A percentile compares a stretch with the other conserved stretches of the same genome.
Evolutionary conservation across 139 green algal genomes (phyloP).

Genomic region (Trebouxia sp.): DNA sequence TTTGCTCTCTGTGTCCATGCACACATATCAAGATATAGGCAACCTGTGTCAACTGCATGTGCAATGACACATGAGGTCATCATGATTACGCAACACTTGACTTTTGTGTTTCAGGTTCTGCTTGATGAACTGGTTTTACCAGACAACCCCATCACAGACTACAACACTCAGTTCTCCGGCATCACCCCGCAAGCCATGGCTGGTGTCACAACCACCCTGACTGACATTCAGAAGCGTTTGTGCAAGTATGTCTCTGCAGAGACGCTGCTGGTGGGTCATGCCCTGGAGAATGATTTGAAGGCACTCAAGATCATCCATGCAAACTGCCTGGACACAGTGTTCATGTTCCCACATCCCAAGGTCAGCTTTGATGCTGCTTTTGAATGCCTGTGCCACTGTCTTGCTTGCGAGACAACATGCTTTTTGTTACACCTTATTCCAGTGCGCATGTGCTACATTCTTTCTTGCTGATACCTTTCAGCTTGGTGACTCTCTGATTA

Average conservation of each 20-base stretch:
- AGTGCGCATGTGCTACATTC: too few relatives aligned
- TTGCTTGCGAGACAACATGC: too few relatives aligned
- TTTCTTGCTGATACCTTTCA: too few relatives aligned
- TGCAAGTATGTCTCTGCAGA: slow-evolving; percentile 57
- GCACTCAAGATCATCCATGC: slow-evolving; percentile 70
- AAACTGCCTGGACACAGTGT: slow-evolving; percentile 76
- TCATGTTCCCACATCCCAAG: slow-evolving; percentile 80
- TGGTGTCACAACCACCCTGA: slow-evolving; percentile 15
- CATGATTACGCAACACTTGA: too few relatives aligned
- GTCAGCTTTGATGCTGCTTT: not conserved
- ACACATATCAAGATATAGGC: too few relatives aligned
- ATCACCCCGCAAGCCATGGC: slow-evolving; percentile 62
- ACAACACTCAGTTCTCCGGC: slow-evolving; percentile 84
- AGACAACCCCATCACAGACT: slow-evolving; percentile 79
- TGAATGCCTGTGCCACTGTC: too few relatives aligned
- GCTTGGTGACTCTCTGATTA: too few relatives aligned
- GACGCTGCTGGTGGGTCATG: slow-evolving; percentile 86
- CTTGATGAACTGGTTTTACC: slow-evolving; percentile 86
- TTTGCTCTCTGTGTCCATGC: too few relatives aligned
- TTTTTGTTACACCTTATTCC: too few relatives aligned
- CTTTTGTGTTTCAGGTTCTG: slow-evolving; percentile 53
- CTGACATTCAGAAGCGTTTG: slow-evolving; percentile 38
- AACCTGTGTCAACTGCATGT: too few relatives aligned
- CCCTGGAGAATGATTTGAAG: slow-evolving; percentile 89
- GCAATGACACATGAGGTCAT: too few relatives aligned